Percentiles rank a stretch among this genome's conserved stretches.
These are phyloP conservation scores for Neonothopanus nambi DNA, from an alignment of 1,284 basidiomycete species.

Conservation along the genomic window DNA sequence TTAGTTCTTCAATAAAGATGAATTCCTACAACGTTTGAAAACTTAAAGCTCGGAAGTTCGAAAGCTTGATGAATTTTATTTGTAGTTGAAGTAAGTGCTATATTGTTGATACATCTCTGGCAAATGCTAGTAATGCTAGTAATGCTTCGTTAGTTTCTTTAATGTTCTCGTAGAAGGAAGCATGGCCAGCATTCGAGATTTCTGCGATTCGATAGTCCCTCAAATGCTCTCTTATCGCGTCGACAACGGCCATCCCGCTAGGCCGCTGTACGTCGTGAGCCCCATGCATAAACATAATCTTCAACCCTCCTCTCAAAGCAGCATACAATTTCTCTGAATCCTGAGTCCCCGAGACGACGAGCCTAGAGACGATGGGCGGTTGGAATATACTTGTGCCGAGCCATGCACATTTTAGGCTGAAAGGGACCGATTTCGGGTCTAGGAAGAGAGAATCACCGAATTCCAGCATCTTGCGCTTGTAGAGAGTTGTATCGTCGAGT, in stretches of 20 bases:
- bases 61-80: too few species aligned
- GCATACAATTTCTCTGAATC: conserved; percentile 8
- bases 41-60: too few species aligned
- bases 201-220: conserved; percentile 17
- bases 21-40: too few species aligned
- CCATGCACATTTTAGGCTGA: conserved; percentile 11
- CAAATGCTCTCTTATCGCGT: conserved; percentile 19
- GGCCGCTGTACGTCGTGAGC: conserved; percentile 11
- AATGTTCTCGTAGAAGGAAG: conserved; percentile 23
- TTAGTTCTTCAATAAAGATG: too few species aligned
- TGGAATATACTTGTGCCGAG: conserved; percentile 4
- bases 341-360: conserved; percentile 7
- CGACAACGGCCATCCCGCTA: conserved; percentile 10
- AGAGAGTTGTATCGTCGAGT: not conserved
- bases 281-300: conserved; percentile 14
- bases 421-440: conserved; percentile 8
- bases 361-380: conserved; percentile 3
- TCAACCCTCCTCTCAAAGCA: conserved; percentile 13
- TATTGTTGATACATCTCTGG: not conserved
- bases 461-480: not conserved
- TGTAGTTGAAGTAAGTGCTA: too few species aligned
- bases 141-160: conserved; percentile 18
- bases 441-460: conserved; percentile 11
- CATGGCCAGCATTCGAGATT: conserved; percentile 22
- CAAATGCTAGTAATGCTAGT: conserved; percentile 8